phyloP scores from a whole-genome alignment of 2,329 filamentous ascomycete genomes.

The Neopestalotiopsis clavispora region DNA sequence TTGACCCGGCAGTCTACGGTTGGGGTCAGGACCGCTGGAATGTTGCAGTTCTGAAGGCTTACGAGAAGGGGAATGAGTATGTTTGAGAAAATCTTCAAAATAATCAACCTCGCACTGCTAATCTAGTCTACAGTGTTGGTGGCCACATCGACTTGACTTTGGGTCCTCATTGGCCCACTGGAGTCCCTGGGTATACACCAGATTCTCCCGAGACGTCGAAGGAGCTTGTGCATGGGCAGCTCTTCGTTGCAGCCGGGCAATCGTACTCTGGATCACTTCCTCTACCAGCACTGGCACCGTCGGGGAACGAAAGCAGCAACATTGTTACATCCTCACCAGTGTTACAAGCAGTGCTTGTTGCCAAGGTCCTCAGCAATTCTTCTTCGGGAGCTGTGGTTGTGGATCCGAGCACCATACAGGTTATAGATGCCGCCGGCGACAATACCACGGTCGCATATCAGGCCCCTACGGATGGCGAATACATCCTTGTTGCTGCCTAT shows the following conservation, averaged over 20 bases:
- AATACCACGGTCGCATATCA: not conserved
- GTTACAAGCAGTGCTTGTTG: not conserved
- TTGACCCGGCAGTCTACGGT: not conserved
- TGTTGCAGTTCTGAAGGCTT: not conserved
- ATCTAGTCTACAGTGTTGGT: not conserved
- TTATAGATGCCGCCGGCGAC: not conserved
- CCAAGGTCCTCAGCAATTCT: not conserved
- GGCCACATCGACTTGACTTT: not conserved
- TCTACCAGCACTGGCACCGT: not conserved
- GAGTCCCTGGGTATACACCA: not conserved
- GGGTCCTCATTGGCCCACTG: not conserved
- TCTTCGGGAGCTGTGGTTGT: not conserved
- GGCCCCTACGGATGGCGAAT: not conserved
- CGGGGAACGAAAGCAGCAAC: not conserved
- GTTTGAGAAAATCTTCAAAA: not conserved
- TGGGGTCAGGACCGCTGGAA: not conserved
- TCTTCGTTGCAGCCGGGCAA: not conserved
- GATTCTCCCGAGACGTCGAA: not conserved
- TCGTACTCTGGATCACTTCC: not conserved
- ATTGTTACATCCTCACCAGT: not conserved
- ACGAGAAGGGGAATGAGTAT: not conserved
- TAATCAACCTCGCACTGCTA: not conserved
- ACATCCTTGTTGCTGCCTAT: not conserved
- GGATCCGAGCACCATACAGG: not conserved
- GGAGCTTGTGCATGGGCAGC: not conserved